These are phyloP conservation scores for Rhododendron mucronatum DNA, from an alignment of 148 eudicot species.

Conservation along the genomic window DNA sequence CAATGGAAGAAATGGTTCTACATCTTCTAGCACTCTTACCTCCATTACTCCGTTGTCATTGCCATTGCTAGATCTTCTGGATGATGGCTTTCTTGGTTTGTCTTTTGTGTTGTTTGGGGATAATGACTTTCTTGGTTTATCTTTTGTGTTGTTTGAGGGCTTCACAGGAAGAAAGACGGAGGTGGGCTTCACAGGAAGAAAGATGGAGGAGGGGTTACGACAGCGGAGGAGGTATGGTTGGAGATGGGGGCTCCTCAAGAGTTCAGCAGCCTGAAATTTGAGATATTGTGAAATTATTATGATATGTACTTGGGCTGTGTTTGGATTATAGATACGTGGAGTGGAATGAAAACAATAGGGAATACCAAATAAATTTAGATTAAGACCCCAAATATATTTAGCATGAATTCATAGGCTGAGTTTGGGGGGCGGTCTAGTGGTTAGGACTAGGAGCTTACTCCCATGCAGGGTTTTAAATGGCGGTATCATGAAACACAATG, in stretches of 20 bases:
- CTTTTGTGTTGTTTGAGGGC: slow-evolving; percentile 57
- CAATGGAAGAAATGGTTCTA: slow-evolving; percentile 26
- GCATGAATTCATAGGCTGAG: neutral
- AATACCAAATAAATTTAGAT: neutral
- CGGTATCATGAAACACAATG: too few relatives aligned
- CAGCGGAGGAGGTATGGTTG: slow-evolving; percentile 78
- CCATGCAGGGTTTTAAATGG: neutral
- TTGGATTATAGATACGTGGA: neutral
- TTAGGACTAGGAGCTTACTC: neutral
- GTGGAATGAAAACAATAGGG: neutral
- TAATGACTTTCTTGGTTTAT: slow-evolving; percentile 45
- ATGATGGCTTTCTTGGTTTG: slow-evolving; percentile 42
- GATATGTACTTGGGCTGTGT: neutral
- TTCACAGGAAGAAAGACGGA: slow-evolving; percentile 80
- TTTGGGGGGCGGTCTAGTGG: neutral
- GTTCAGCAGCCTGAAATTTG: slow-evolving; percentile 72
- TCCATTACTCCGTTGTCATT: slow-evolving; percentile 37
- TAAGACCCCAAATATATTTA: neutral
- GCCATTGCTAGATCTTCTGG: slow-evolving; percentile 34
- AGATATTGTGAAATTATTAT: neutral
- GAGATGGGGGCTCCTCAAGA: slow-evolving; percentile 74
- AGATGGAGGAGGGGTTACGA: slow-evolving; percentile 61
- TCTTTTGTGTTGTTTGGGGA: slow-evolving; percentile 56
- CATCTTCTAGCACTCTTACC: slow-evolving; percentile 29
- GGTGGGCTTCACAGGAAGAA: slow-evolving; percentile 80